These are phyloP conservation scores for Chondrostereum purpureum DNA, from an alignment of 1,284 basidiomycete genomes.

Conservation along the genomic window DNA sequence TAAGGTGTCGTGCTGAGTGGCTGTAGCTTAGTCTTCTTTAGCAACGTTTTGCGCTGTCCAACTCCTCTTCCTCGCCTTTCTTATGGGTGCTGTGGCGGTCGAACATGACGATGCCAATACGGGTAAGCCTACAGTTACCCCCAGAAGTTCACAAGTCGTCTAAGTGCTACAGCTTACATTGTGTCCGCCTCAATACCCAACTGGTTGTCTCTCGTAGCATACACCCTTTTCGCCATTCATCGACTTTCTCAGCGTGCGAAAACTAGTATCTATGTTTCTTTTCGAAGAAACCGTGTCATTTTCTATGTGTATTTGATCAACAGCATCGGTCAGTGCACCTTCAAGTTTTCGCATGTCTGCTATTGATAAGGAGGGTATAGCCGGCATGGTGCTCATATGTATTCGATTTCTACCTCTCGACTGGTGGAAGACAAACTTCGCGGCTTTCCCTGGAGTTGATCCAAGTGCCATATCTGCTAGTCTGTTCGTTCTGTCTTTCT, in stretches of 20 bases:
- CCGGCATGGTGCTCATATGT: neutral
- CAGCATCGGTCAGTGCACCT: neutral
- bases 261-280: neutral
- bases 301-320: neutral
- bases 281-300: neutral
- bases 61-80: neutral
- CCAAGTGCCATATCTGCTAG: neutral
- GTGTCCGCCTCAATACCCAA: neutral
- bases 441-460: neutral
- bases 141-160: neutral
- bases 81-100: neutral
- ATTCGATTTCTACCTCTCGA: neutral
- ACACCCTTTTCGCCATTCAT: neutral
- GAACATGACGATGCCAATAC: neutral
- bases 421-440: neutral
- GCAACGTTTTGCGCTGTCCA: neutral
- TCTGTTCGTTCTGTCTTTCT: neutral
- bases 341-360: no score
- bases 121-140: neutral
- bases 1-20: no score
- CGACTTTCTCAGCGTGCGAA: neutral
- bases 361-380: neutral
- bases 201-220: neutral
- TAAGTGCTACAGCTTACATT: neutral
- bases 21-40: no score